Percentiles rank a stretch among this genome's conserved stretches.
Conservation (phyloP, 2,329 filamentous ascomycete genomes). For the Scleromitrula shiraiana region DNA sequence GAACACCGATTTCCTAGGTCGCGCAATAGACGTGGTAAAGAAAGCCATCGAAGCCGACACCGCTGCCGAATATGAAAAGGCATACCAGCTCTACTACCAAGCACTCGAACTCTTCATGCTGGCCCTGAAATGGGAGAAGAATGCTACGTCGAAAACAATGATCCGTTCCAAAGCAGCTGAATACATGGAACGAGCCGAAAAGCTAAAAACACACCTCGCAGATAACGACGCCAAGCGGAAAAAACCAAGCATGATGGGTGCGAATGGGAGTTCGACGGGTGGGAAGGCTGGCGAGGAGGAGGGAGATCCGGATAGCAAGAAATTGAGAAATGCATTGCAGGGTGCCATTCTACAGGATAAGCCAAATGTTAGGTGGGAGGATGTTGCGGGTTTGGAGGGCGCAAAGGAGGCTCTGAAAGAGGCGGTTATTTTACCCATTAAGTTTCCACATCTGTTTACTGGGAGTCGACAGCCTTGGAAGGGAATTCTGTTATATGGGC, state of each 20-base stretch:
- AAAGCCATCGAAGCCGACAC: conserved; percentile 97
- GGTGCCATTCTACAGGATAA: conserved; percentile 93
- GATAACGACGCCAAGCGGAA: conserved; percentile 64
- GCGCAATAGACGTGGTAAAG: conserved; percentile 93
- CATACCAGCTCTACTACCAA: conserved; percentile 92
- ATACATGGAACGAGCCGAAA: conserved; percentile 98
- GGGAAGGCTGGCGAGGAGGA: conserved; percentile 54
- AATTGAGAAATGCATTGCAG: conserved; percentile 80
- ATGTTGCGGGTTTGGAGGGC: conserved; percentile 87
- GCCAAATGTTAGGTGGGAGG: conserved; percentile 96
- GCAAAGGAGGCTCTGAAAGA: conserved; percentile 98
- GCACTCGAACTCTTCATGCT: conserved; percentile 98
- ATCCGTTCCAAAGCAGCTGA: conserved; percentile 91
- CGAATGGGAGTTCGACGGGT: conserved; percentile 58
- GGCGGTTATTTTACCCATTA: conserved; percentile 94
- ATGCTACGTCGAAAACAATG: conserved; percentile 92
- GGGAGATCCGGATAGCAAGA: conserved; percentile 90
- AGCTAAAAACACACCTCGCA: conserved; percentile 84
- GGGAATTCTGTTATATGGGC: conserved; percentile 91
- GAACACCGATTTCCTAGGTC: conserved; percentile 92
- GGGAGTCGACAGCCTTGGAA: conserved; percentile 98
- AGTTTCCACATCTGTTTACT: conserved; percentile 93
- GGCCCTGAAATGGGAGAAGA: conserved; percentile 99
- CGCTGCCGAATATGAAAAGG: conserved; percentile 91
- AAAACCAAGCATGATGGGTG: conserved; percentile 63